Percentiles rank a stretch among this genome's conserved stretches.
Evolutionary conservation across 768 basidiomycete species (phyloP).

Genomic region (Gloeostereum incarnatum): DNA sequence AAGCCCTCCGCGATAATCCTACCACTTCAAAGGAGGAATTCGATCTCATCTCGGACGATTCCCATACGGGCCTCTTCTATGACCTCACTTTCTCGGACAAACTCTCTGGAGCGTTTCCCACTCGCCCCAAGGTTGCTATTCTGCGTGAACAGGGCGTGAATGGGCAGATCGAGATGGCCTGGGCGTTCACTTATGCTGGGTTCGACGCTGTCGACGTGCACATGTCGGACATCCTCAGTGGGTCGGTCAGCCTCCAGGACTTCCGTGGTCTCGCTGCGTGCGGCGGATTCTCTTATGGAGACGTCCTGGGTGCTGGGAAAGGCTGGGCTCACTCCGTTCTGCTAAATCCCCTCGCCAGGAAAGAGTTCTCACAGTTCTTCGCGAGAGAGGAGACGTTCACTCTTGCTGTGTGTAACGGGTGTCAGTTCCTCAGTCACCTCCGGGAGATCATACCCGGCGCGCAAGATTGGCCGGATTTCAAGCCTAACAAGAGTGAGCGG

Average conservation of each 20-base stretch:
- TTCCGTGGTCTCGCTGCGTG: conserved; percentile 94
- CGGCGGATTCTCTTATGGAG: conserved; percentile 98
- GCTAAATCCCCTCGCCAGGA: conserved; percentile 66
- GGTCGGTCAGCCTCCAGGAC: conserved; percentile 43
- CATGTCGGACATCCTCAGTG: conserved; percentile 92
- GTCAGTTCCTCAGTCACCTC: conserved; percentile 91
- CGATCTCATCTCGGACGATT: conserved; percentile 53
- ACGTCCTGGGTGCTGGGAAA: conserved; percentile 94
- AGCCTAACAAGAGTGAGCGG: conserved; percentile 76
- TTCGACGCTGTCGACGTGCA: conserved; percentile 96
- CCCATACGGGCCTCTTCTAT: conserved; percentile 60
- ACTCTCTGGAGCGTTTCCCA: conserved; percentile 26
- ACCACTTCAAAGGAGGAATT: conserved; percentile 75
- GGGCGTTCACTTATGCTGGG: conserved; percentile 90
- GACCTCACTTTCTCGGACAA: conserved; percentile 52
- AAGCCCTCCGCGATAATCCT: conserved; percentile 79
- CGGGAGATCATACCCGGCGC: conserved; percentile 85
- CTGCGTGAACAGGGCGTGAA: conserved; percentile 98
- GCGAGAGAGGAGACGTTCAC: conserved; percentile 73
- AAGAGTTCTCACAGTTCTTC: conserved; percentile 80
- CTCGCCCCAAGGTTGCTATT: conserved; percentile 85
- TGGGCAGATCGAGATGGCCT: conserved; percentile 97
- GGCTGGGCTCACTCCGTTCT: conserved; percentile 98
- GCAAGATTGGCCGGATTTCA: conserved; percentile 83
- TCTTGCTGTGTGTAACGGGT: conserved; percentile 95